Base-by-base conservation (phyloP, 768 basidiomycete species). In the Cubamyces lactineus region DNA sequence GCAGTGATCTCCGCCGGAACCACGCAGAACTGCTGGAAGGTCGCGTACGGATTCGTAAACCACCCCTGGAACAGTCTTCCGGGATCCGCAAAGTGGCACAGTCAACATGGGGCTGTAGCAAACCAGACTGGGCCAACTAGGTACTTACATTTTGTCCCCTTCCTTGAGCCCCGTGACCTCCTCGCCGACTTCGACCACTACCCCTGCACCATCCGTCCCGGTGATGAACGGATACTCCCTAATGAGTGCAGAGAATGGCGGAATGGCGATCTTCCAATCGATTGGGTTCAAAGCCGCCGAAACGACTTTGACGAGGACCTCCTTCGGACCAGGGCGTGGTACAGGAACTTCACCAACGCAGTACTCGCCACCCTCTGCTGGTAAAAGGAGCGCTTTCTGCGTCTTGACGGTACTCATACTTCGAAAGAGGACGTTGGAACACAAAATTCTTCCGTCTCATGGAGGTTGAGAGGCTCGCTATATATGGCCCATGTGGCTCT, bases 121-220 rank as follows among this genome's bases (percentile, higher is more conserved):
- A 26, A 21, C 24, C 15, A 26, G 5, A 24, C 16, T 3, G 17
- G 17, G 17, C 21, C 13, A 16, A 28, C 26, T 5, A 17, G 1
- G 23, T 28, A 65, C 74, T 59, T 48, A 76, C 75, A 79, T 73
- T 56, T 65, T 72, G 61, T 76, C 78, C 2, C 79, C 81, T 16
- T 73, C 70, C 40, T 70, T 71, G 57, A 80, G 72, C 19, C 67
- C 56, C 5, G 71, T 71, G 4, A 81, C 80, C 0, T 70, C 74
- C 30, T 73, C 67, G 15, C 78, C 81, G 11, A 80, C 71, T 40
- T 71, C 71, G n/a, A 73, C 73, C 40, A 80, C 74, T 24, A 69
- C 69, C 16, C 81, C 80, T 6, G 79, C 75, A 21, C 59, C 71
- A 30, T 82, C 80, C 2, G 54, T 61, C 1, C 78, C 81, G 30